Percentiles rank a stretch among this genome's conserved stretches.
phyloP scores from a whole-genome alignment of 306 rosid genomes.

The Medicago arabica region DNA sequence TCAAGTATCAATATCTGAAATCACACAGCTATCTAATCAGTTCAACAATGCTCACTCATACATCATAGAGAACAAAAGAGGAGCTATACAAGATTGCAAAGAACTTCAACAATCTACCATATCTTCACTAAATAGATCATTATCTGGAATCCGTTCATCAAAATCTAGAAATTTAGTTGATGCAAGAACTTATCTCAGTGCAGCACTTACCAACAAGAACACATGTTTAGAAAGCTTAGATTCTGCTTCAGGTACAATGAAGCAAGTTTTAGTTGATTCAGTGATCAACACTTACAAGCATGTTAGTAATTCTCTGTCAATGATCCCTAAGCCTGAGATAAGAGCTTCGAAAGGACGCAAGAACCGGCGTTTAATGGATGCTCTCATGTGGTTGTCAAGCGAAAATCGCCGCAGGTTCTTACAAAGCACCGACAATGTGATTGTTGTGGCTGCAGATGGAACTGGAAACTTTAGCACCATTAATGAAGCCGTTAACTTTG shows the following conservation, averaged over 20 bases:
- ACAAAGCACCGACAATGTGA: conserved; percentile 39
- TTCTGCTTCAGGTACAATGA: conserved; percentile 70
- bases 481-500: conserved; percentile 64
- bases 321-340: conserved; percentile 48
- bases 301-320: conserved; percentile 73
- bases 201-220: conserved; percentile 79
- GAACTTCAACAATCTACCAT: conserved; percentile 76
- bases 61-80: conserved; percentile 70
- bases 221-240: conserved; percentile 80
- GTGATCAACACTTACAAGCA: conserved; percentile 58
- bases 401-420: conserved; percentile 37
- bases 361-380: conserved; percentile 54
- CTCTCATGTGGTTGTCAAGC: conserved; percentile 54
- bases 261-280: conserved; percentile 57
- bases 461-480: conserved; percentile 72
- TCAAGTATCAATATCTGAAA: conserved; percentile 59
- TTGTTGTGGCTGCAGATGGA: conserved; percentile 77
- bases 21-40: conserved; percentile 63
- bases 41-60: conserved; percentile 48
- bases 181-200: conserved; percentile 77
- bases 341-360: conserved; percentile 36
- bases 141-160: conserved; percentile 46
- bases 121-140: conserved; percentile 56
- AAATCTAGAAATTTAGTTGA: conserved; percentile 47
- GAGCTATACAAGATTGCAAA: conserved; percentile 68